Percentiles rank a stretch among this genome's conserved stretches.
Conservation (phyloP, 306 rosid genomes). For the Datisca glomerata region DNA sequence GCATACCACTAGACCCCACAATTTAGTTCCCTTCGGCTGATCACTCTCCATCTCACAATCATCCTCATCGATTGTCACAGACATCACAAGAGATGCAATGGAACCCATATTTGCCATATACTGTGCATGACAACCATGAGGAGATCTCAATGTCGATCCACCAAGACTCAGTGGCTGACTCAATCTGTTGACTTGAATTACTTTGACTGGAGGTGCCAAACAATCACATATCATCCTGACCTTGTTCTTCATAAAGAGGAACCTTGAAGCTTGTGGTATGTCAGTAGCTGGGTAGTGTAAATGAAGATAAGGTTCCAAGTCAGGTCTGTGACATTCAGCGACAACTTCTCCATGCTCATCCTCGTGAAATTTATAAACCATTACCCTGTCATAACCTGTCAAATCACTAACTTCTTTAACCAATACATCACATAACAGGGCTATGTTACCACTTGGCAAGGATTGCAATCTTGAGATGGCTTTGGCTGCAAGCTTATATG, state of each 20-base stretch:
- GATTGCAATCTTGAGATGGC: slow-evolving; percentile 35
- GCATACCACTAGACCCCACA: slow-evolving; percentile 38
- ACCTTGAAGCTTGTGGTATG: slow-evolving; percentile 34
- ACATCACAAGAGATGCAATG: slow-evolving; percentile 31
- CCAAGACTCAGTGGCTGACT: slow-evolving; percentile 27
- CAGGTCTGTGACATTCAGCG: slow-evolving; percentile 24
- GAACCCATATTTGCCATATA: slow-evolving; percentile 37
- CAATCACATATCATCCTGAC: slow-evolving; percentile 38
- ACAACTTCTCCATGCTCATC: slow-evolving; percentile 40
- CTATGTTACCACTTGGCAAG: slow-evolving; percentile 26
- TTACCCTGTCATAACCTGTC: slow-evolving; percentile 30
- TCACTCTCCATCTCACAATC: slow-evolving; percentile 21
- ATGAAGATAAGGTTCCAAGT: slow-evolving; percentile 30
- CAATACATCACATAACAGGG: slow-evolving; percentile 23
- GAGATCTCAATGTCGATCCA: slow-evolving; percentile 31
- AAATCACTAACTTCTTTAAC: slow-evolving; percentile 34
- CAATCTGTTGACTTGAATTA: slow-evolving; percentile 24
- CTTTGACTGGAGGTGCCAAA: slow-evolving; percentile 31
- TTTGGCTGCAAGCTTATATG: slow-evolving; percentile 42
- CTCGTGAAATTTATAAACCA: slow-evolving; percentile 38
- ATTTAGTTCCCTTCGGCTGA: slow-evolving; percentile 25
- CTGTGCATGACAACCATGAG: slow-evolving; percentile 31
- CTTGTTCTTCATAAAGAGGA: slow-evolving; percentile 34
- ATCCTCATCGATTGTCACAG: slow-evolving; percentile 23
- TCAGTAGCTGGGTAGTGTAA: slow-evolving; percentile 39